A percentile compares a stretch with the other conserved stretches of the same genome.
phyloP scores from a whole-genome alignment of 768 basidiomycete species.

The Termitomyces sp. region DNA sequence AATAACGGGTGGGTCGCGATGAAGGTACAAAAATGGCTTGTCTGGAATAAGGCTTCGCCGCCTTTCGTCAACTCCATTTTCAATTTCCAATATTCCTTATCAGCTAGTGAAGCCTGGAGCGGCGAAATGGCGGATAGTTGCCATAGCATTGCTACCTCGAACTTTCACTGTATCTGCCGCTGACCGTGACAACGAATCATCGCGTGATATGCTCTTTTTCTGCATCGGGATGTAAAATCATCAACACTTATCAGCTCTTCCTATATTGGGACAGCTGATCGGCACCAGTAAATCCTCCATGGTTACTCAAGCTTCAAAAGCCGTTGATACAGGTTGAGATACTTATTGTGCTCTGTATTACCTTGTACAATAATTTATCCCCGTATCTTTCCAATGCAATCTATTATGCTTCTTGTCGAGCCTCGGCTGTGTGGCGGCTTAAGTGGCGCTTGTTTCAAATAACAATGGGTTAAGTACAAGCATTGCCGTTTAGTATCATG shows the following conservation, averaged over 20 bases:
- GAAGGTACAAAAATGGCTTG: neutral
- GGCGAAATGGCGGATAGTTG: neutral
- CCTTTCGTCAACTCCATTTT: neutral
- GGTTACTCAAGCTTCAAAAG: neutral
- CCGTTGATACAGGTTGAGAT: neutral
- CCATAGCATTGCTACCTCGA: neutral
- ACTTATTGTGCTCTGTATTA: neutral
- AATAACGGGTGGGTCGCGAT: neutral
- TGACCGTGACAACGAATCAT: neutral
- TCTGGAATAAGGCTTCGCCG: neutral
- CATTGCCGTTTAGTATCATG: neutral
- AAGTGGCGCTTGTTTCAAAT: conserved; percentile 3
- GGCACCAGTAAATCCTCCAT: neutral
- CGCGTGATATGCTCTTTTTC: neutral
- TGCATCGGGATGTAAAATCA: neutral
- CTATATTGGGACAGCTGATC: neutral
- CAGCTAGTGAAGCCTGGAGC: neutral
- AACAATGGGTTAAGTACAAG: conserved; percentile 1
- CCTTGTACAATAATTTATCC: neutral
- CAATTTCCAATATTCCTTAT: neutral
- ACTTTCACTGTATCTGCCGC: neutral
- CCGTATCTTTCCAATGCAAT: neutral
- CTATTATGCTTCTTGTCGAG: neutral
- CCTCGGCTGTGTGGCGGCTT: neutral
- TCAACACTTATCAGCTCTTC: neutral